Base-by-base conservation (phyloP, 768 basidiomycete species). In the Pleurotus citrinopileatus region DNA sequence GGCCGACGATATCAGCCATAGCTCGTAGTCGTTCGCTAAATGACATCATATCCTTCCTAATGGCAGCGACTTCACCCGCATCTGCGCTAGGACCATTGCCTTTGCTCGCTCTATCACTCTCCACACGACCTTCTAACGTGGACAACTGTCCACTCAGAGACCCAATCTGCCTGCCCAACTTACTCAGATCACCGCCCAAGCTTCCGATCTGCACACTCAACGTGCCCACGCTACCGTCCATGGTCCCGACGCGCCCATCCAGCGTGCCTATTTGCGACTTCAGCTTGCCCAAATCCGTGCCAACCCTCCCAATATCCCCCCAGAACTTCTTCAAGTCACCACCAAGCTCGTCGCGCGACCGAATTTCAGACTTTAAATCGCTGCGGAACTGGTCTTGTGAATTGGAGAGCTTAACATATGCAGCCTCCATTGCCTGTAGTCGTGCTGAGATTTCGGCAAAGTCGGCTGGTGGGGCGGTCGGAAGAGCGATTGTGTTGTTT, bases 361-460 rank as follows among this genome's bases (percentile, higher is more conserved):
- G 77, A 1, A 72, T 62, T 27, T 83, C 81, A 26, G 76, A 77
- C 22, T 87, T 85, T 19, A 80, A 68, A 55, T 78, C 78, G 4
- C 69, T 62, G 48, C 77, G 76, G 3, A 72, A 69, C 42, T 75
- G 77, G 55, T 87, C 78, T 9, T 73, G 67, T 44, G 87, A 84
- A 12, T 72, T 59, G 3, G 84, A 80, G 13, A 93, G 70, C 5
- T 78, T 75, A 12, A 83, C 81, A 12, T 91, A 70, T 1, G 78
- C 82, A 22, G 69, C 74, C 66, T 92, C 90, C 36, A 92, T 77
- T 29, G 72, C 72, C 55, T 79, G 77, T 10, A 93, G 67, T 7
- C 89, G 82, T 5, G 74, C 72, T 2, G 82, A 73, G 20, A 92
- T 70, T 53, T 89, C 89, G 3, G 79, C 77, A 17, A 91, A 70